Evolutionary conservation across 169 alveolate species (phyloP).

Genomic region (Plasmodium sp.): DNA sequence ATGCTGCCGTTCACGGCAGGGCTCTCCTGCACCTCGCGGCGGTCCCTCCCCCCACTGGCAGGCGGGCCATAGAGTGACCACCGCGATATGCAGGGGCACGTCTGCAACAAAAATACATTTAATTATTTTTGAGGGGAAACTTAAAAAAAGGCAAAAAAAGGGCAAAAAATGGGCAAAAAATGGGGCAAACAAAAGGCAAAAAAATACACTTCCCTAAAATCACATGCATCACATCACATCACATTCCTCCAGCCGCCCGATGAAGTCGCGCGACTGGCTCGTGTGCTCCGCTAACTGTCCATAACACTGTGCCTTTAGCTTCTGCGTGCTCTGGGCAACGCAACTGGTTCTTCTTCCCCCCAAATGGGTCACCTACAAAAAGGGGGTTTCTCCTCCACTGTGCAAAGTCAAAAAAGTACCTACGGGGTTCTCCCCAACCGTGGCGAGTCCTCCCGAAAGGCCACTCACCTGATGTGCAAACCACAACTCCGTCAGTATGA

Average conservation of each 20-base stretch:
- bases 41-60: background rate
- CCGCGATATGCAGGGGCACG: background rate
- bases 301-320: background rate
- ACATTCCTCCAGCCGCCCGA: background rate
- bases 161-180: background rate
- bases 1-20: background rate
- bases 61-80: background rate
- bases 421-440: background rate
- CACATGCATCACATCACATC: background rate
- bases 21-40: background rate
- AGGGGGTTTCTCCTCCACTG: background rate
- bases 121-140: background rate
- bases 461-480: background rate
- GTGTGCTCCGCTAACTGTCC: background rate
- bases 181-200: background rate
- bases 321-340: background rate
- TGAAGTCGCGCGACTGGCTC: background rate
- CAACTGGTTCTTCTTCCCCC: background rate
- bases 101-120: background rate
- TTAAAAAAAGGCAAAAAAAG: background rate
- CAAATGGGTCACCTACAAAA: background rate
- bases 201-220: background rate
- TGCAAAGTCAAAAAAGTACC: background rate
- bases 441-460: background rate
- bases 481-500: conserved; percentile 22